These are phyloP conservation scores for Penicillium sp. DNA, from an alignment of 2,329 filamentous ascomycete species.

Conservation along the genomic window DNA sequence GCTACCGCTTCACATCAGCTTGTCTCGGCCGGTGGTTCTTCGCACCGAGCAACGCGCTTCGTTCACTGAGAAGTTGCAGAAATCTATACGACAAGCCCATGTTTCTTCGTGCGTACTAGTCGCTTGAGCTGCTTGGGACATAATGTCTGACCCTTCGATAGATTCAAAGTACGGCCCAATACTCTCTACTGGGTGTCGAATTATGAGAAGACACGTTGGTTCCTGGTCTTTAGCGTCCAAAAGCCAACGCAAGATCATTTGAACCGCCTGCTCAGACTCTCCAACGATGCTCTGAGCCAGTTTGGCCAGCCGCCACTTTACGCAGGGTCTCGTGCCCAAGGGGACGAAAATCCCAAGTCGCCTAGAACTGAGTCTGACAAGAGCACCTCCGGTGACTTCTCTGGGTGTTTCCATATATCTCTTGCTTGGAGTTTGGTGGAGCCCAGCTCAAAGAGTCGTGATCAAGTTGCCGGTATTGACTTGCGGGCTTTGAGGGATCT, in stretches of 20 bases:
- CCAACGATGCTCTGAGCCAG: conserved; percentile 63
- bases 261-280: conserved; percentile 63
- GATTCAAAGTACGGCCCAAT: conserved; percentile 50
- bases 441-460: conserved; percentile 50
- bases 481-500: conserved; percentile 43
- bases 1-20: conserved; percentile 83
- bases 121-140: background rate
- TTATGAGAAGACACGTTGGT: conserved; percentile 71
- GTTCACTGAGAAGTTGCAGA: conserved; percentile 63
- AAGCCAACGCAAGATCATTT: conserved; percentile 56
- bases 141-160: conserved; percentile 34
- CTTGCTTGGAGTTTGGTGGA: conserved; percentile 76
- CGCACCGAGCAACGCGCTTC: conserved; percentile 68
- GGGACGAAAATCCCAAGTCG: background rate
- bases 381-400: conserved; percentile 42
- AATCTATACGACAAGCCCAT: conserved; percentile 44
- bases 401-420: conserved; percentile 78
- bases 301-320: conserved; percentile 76
- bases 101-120: conserved; percentile 47
- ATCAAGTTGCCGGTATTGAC: conserved; percentile 28
- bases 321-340: conserved; percentile 14
- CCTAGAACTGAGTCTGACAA: background rate
- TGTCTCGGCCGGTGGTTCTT: conserved; percentile 80
- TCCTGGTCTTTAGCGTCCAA: conserved; percentile 72
- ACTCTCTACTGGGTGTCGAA: conserved; percentile 67